A percentile compares a stretch with the other conserved stretches of the same genome.
Evolutionary conservation across 352 stramenopile genomes (phyloP).

Genomic region (Globisporangium cederbergense): DNA sequence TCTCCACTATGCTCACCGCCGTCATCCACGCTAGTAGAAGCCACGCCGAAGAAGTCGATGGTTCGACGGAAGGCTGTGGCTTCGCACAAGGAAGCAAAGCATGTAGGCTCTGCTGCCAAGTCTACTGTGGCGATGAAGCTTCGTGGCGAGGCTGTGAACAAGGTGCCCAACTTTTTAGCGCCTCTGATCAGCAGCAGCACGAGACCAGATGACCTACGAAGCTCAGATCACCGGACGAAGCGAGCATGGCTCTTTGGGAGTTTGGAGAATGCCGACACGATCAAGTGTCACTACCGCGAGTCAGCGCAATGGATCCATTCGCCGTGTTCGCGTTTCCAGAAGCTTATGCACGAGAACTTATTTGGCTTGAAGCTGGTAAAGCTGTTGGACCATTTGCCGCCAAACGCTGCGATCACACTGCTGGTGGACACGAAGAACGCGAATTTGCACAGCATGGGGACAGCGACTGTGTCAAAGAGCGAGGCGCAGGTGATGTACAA

Average conservation of each 20-base stretch:
- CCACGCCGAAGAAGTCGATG: background rate
- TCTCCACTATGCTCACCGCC: background rate
- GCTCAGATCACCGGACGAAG: background rate
- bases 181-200: background rate
- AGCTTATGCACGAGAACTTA: conserved; percentile 28
- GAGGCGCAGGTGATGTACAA: conserved; percentile 7
- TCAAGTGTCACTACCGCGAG: conserved; percentile 27
- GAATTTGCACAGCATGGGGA: background rate
- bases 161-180: background rate
- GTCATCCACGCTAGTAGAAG: background rate
- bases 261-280: conserved; percentile 15
- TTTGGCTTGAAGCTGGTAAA: conserved; percentile 21
- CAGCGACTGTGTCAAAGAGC: background rate
- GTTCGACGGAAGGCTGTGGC: background rate
- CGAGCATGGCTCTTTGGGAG: conserved; percentile 33
- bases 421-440: background rate
- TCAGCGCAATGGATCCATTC: conserved; percentile 20
- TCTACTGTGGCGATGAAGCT: conserved; percentile 1
- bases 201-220: background rate
- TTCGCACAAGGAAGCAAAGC: background rate
- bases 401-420: conserved; percentile 12
- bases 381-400: conserved; percentile 23
- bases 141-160: background rate
- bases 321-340: conserved; percentile 28
- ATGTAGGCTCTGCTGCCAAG: background rate